phyloP scores from a whole-genome alignment of 2,329 filamentous ascomycete species.

The Sporothrix variecibatus region DNA sequence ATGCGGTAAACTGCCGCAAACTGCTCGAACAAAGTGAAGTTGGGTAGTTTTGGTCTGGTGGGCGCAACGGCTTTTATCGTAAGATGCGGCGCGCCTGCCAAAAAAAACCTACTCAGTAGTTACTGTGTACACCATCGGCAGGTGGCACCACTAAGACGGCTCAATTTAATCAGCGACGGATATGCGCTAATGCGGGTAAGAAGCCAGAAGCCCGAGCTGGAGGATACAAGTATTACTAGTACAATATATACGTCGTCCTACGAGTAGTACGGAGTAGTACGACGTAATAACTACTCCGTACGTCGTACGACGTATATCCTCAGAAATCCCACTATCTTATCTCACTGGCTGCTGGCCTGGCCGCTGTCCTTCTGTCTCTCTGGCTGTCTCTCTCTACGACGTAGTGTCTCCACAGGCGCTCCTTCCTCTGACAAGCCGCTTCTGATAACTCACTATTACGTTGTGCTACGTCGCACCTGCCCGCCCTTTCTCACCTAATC shows the following conservation, averaged over 20 bases:
- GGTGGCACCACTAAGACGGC: conserved; percentile 26
- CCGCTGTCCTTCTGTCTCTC: too few relatives aligned
- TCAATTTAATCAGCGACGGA: conserved; percentile 26
- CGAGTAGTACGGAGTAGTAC: too few relatives aligned
- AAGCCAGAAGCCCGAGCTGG: neutral
- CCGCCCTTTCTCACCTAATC: neutral
- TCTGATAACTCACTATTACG: neutral
- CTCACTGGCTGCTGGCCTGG: neutral
- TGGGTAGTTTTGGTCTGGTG: neutral
- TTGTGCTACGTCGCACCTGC: neutral
- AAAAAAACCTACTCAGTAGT: neutral
- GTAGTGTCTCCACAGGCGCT: neutral
- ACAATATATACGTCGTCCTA: too few relatives aligned
- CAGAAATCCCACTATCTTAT: too few relatives aligned
- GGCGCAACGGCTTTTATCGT: conserved; percentile 19
- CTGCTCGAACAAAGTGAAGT: neutral
- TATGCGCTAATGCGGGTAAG: conserved; percentile 21
- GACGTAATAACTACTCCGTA: too few relatives aligned
- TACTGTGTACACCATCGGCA: neutral
- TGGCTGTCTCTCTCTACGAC: too few relatives aligned
- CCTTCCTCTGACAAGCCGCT: neutral
- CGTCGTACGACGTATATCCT: too few relatives aligned
- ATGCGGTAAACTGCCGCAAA: neutral
- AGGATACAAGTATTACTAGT: too few relatives aligned
- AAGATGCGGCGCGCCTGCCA: conserved; percentile 19